phyloP scores from a whole-genome alignment of 257 asterid genomes.

The Ligustrum vulgare region DNA sequence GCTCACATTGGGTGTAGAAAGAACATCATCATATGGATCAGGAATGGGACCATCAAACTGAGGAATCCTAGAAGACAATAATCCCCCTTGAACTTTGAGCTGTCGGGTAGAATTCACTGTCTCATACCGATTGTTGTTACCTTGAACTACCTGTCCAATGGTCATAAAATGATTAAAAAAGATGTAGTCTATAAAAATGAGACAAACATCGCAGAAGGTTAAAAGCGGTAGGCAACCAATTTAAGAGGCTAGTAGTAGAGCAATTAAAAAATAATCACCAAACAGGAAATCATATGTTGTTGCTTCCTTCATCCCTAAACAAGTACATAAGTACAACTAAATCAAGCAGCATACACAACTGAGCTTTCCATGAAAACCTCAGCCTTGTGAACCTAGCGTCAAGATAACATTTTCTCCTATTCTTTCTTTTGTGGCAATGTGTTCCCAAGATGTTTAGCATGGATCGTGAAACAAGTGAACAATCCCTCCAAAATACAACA shows the following conservation, averaged over 20 bases:
- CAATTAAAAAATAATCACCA: neutral
- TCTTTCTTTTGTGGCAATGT: neutral
- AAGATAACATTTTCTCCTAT: neutral
- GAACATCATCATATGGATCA: conserved; percentile 80
- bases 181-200: neutral
- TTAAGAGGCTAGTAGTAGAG: neutral
- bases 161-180: neutral
- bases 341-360: neutral
- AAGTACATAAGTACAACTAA: neutral
- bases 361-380: neutral
- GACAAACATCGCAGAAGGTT: neutral
- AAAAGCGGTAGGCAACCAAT: neutral
- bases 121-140: neutral
- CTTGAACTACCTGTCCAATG: neutral
- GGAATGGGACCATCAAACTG: conserved; percentile 87
- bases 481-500: neutral
- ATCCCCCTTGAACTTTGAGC: conserved; percentile 32
- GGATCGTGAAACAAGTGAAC: neutral
- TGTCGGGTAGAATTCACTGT: conserved; percentile 19
- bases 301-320: neutral
- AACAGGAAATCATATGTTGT: neutral
- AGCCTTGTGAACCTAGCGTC: neutral
- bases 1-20: conserved; percentile 88
- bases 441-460: neutral
- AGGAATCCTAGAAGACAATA: conserved; percentile 47